A percentile compares a stretch with the other conserved stretches of the same genome.
phyloP scores from a whole-genome alignment of 306 rosid genomes.

The Quercus glauca region DNA sequence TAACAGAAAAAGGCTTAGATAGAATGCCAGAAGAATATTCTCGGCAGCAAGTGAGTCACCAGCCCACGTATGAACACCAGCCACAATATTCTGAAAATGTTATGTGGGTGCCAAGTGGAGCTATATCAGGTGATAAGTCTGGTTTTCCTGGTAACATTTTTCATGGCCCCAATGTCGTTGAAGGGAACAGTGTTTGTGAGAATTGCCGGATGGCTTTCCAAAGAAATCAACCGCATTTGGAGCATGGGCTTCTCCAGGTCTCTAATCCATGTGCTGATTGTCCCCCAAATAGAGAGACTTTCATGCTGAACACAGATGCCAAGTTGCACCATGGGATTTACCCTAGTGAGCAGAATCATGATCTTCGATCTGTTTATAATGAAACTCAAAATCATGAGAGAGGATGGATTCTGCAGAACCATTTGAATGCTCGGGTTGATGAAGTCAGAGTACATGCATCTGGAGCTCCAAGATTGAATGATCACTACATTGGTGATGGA shows the following conservation, averaged over 20 bases:
- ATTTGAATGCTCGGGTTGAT: conserved; percentile 49
- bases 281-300: conserved; percentile 53
- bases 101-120: conserved; percentile 61
- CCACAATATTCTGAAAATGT: conserved; percentile 75
- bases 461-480: conserved; percentile 58
- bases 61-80: conserved; percentile 66
- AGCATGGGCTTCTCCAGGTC: conserved; percentile 65
- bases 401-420: conserved; percentile 67
- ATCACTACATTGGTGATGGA: conserved; percentile 64
- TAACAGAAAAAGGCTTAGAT: conserved; percentile 62
- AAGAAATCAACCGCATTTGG: conserved; percentile 60
- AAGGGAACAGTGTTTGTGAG: conserved; percentile 77
- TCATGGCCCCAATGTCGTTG: conserved; percentile 53
- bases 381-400: conserved; percentile 66
- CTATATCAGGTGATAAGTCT: conserved; percentile 55
- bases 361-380: conserved; percentile 49
- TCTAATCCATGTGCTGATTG: conserved; percentile 59
- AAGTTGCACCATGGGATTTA: conserved; percentile 66
- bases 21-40: conserved; percentile 76
- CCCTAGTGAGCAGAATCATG: conserved; percentile 53
- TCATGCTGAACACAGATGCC: conserved; percentile 55
- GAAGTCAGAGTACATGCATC: conserved; percentile 53
- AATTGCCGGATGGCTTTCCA: conserved; percentile 68
- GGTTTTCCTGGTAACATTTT: conserved; percentile 68
- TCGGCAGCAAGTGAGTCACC: conserved; percentile 62